Conservation (phyloP, 169 alveolate genomes). For the Cryptosporidium muris region DNA sequence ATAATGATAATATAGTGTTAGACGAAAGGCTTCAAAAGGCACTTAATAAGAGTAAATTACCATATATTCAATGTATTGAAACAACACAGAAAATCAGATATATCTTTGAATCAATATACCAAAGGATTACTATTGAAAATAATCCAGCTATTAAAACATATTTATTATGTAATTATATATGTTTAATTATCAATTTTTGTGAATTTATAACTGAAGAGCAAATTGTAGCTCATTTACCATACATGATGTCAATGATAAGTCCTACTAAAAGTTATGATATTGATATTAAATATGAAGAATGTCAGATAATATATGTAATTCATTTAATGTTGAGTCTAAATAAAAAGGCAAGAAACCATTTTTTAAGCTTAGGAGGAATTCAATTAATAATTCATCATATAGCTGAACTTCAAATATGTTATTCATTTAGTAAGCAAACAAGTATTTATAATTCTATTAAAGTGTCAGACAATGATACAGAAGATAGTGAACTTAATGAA, state of each 20-base stretch:
- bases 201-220: slow-evolving; percentile 41
- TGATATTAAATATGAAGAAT: neutral
- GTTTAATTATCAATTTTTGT: slow-evolving; percentile 20
- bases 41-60: slow-evolving; percentile 3
- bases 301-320: slow-evolving; percentile 13
- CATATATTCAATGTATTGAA: slow-evolving; percentile 64
- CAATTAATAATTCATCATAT: slow-evolving; percentile 4
- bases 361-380: slow-evolving; percentile 45
- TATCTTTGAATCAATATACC: slow-evolving; percentile 17
- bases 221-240: slow-evolving; percentile 24
- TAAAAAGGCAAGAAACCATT: slow-evolving; percentile 31
- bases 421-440: slow-evolving; percentile 45
- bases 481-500: neutral
- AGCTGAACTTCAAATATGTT: slow-evolving; percentile 11
- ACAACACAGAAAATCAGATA: slow-evolving; percentile 24
- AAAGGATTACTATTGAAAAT: slow-evolving; percentile 43
- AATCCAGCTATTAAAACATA: slow-evolving; percentile 10
- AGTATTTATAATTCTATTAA: slow-evolving; percentile 16
- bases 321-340: slow-evolving; percentile 38
- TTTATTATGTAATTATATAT: slow-evolving; percentile 40
- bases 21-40: slow-evolving; percentile 20
- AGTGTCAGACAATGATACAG: neutral
- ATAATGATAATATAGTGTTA: neutral
- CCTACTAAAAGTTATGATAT: slow-evolving; percentile 10
- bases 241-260: neutral